Evolutionary conservation across 192 early-diverging fungal genomes (phyloP), one percentile per base, ranked within the genome.

Genomic region (Coemansia sp.): DNA sequence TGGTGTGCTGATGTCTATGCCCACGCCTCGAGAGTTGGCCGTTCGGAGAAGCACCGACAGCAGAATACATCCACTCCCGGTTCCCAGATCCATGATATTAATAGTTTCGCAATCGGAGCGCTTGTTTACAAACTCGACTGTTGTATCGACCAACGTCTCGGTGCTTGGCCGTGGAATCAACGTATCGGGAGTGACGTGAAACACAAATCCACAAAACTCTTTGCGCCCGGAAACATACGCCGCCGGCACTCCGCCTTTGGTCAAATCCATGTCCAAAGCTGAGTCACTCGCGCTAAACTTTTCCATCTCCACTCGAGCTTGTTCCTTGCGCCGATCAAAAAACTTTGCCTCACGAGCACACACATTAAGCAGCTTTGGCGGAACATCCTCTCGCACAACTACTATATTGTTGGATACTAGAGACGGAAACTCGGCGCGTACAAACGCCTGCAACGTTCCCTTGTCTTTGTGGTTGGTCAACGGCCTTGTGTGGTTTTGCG

Each of bases 81-180:
- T 92, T 2, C 91, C 91, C 4, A 92, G 69, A 67, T 92, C 91
- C 58, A 92, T 37, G 12, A 90, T 62, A 7, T 22, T 61, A 49
- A 61, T 37, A 23, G 57, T 21, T 21, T 48, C 14, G 5, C 39
- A 12, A 9, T 21, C 41, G 9, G 1, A 12, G 25, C 32, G 23
- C 9, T 14, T 59, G 5, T 49, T 12, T 32, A 83, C 27, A 35
- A 67, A 17, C 2, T 59, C 53, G 15, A 86, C 51, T 2, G 84
- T 73, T 4, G 88, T 73, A 10, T 79, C 15, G 0, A 89, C 89
- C 23, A 92, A 75, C 0, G 81, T 85, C 58, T 91, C 87, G 17
- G 91, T 88, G 48, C 86, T 87, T 8, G 84, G 50, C 12, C 89
- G 82, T 10, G 91, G 91, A 56, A 92, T 90, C 19, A 92, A 63